phyloP scores from a whole-genome alignment of 208 protist species.

The Leishmania tarentolae region DNA sequence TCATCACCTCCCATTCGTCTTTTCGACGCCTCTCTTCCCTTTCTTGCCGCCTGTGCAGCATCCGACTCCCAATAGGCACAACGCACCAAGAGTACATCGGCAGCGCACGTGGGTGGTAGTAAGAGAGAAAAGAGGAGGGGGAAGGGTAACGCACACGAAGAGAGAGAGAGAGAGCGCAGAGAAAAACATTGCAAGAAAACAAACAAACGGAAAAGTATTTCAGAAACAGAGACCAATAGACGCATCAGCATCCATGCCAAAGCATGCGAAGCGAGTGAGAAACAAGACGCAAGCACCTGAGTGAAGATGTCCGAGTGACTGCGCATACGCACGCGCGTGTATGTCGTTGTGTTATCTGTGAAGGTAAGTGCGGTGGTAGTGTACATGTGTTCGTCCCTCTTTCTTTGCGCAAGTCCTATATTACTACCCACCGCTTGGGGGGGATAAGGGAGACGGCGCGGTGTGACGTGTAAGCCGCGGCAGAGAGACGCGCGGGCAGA shows the following conservation, averaged over 20 bases:
- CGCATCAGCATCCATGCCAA: background rate
- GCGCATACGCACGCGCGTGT: background rate
- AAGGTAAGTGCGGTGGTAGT: background rate
- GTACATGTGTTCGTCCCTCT: background rate
- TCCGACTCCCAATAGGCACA: background rate
- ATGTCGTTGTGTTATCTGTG: constrained; percentile 8
- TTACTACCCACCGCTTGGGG: too few relatives aligned
- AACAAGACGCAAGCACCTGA: background rate
- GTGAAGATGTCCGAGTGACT: background rate
- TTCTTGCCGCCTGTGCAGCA: background rate
- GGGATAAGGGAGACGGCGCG: too few relatives aligned
- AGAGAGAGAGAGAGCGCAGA: background rate
- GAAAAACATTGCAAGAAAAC: background rate
- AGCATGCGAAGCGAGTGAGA: background rate
- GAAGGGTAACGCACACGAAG: background rate
- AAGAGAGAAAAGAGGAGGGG: background rate
- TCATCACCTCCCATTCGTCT: background rate
- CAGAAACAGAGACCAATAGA: background rate
- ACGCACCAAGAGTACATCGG: background rate
- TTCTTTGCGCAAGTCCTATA: background rate
- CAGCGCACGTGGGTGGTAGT: background rate
- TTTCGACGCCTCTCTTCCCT: background rate
- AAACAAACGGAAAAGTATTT: background rate
- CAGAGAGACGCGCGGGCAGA: too few relatives aligned
- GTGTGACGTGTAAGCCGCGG: too few relatives aligned